Evolutionary conservation across 768 basidiomycete species (phyloP).

Genomic region (Thelephora ganbajun): DNA sequence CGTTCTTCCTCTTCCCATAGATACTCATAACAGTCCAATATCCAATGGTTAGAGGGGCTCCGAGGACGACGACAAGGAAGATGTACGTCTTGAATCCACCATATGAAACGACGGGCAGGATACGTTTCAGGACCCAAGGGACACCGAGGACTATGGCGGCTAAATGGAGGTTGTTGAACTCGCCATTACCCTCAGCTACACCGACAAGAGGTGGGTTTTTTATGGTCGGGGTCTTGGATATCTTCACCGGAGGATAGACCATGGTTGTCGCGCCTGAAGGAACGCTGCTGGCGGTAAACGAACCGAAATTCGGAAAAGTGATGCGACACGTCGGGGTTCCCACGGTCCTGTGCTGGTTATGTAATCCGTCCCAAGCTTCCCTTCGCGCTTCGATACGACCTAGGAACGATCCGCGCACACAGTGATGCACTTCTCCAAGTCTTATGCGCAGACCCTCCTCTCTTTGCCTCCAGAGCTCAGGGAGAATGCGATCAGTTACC

Average conservation of each 20-base stretch:
- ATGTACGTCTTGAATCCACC: slow-evolving; percentile 80
- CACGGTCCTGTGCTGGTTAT: neutral
- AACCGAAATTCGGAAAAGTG: too few species aligned
- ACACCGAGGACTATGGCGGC: slow-evolving; percentile 63
- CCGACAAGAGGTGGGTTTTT: slow-evolving; percentile 76
- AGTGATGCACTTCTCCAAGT: slow-evolving; percentile 63
- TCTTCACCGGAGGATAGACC: slow-evolving; percentile 34
- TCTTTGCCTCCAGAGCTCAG: slow-evolving; percentile 66
- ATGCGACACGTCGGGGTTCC: too few species aligned
- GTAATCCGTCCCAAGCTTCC: neutral
- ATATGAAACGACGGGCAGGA: slow-evolving; percentile 70
- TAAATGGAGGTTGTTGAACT: slow-evolving; percentile 73
- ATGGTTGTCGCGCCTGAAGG: slow-evolving; percentile 13
- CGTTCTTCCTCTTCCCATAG: slow-evolving; percentile 70
- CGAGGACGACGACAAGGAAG: slow-evolving; percentile 62
- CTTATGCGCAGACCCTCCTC: slow-evolving; percentile 45
- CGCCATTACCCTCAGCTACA: slow-evolving; percentile 75
- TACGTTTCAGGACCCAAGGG: slow-evolving; percentile 73
- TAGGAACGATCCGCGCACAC: too few species aligned
- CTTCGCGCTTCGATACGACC: neutral
- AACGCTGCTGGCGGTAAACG: neutral
- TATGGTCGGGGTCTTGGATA: slow-evolving; percentile 62
- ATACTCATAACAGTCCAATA: slow-evolving; percentile 88
- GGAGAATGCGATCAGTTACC: slow-evolving; percentile 72
- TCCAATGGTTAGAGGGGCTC: slow-evolving; percentile 60